Conservation (phyloP, 1,139 yeast genomes). For the Magnusiomyces starmeri region DNA sequence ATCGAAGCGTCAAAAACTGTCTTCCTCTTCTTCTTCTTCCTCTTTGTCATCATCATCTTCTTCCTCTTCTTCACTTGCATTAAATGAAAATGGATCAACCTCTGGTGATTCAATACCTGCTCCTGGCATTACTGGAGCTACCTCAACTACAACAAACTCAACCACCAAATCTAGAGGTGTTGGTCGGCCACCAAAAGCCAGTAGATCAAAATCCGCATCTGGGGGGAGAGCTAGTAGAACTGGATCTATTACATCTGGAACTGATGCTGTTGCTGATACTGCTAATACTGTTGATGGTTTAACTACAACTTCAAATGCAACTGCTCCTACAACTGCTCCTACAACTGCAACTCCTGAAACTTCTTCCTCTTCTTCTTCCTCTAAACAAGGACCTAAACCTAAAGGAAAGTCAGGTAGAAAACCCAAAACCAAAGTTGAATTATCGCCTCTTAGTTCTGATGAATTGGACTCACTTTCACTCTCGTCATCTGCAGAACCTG, state of each 20-base stretch:
- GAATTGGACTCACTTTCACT: neutral
- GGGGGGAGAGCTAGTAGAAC: too few species aligned
- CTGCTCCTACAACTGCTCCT: neutral
- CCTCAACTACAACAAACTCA: too few species aligned
- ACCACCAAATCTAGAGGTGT: too few species aligned
- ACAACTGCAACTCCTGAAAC: neutral
- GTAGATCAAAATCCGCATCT: too few species aligned
- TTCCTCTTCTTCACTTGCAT: neutral
- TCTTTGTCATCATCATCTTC: conserved; percentile 5
- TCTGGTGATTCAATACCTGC: neutral
- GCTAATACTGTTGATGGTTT: too few species aligned
- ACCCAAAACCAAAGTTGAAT: conserved; percentile 1
- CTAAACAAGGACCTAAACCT: conserved; percentile 1
- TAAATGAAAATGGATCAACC: too few species aligned
- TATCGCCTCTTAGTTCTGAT: neutral
- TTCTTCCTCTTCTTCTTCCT: neutral
- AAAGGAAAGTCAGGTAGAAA: neutral
- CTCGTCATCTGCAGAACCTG: too few species aligned
- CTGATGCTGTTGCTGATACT: too few species aligned
- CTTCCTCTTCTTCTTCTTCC: conserved; percentile 2
- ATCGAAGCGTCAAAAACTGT: neutral
- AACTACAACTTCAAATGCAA: too few species aligned
- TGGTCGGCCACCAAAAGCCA: too few species aligned
- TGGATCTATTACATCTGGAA: too few species aligned
- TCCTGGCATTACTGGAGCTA: too few species aligned